Evolutionary conservation across 2,329 filamentous ascomycete species (phyloP), one percentile per base, ranked within the genome.

Genomic region (Zalaria sp.): DNA sequence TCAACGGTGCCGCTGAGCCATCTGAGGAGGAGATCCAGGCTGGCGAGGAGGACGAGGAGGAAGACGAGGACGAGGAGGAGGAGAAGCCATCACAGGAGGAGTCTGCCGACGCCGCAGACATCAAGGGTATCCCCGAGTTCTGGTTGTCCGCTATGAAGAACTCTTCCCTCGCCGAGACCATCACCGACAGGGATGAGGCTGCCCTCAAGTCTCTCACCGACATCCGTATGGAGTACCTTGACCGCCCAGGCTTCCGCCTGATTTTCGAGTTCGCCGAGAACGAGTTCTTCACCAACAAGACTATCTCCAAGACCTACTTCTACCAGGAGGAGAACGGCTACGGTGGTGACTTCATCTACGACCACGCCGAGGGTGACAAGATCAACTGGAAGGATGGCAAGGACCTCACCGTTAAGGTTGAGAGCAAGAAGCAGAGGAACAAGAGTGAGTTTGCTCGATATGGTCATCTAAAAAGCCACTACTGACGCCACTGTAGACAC

Each of bases 111-210:
- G 61, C 67, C 29, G 62, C 66, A 45, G 62, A 70, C 43, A 66
- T 81, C 50, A 72, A 78, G 56, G 91, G 91, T 64, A 95, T 98
- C 49, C 91, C 91, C 49, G 91, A 98, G 68, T 98, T 98, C 75
- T 98, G 91, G 91, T 75, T 98, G 39, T 95, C 89, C 47, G 89
- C 93, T 54, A 96, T 98, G 89, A 98, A 98, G 77, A 98, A 98
- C 73, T 89, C 95, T 64, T 93, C 88, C 27, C 79, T 98, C 43
- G 86, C 89, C 43, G 93, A 98, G 68, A 94, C 95, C 78, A 95
- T 98, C 62, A 98, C 91, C 56, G 91, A 96, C 57, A 83, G 87
- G 51, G 91, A 98, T 60, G 91, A 98, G 75, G 79, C 77, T 52
- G 91, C 88, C 41, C 80, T 98, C 44, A 93, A 93, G 69, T 74